phyloP scores from a whole-genome alignment of 2,329 filamentous ascomycete species.

The Periglandula ipomoeae region DNA sequence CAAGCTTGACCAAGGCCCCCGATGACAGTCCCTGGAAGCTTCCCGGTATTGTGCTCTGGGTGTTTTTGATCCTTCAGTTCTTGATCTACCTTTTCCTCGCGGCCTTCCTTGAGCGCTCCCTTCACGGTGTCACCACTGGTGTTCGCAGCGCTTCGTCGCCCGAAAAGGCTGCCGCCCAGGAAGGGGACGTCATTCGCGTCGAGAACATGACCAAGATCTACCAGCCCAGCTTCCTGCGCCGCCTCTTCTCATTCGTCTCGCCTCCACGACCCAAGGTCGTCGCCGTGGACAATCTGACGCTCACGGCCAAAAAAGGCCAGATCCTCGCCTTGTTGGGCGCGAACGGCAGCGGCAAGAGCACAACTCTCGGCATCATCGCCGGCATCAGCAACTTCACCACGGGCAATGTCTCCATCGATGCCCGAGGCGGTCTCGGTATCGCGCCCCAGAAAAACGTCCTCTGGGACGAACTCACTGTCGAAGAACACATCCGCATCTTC shows the following conservation, averaged over 20 bases:
- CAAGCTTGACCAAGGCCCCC: slow-evolving; percentile 52
- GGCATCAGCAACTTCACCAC: slow-evolving; percentile 69
- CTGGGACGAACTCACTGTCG: slow-evolving; percentile 81
- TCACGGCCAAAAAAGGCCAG: slow-evolving; percentile 68
- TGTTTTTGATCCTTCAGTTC: slow-evolving; percentile 71
- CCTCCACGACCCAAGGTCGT: slow-evolving; percentile 51
- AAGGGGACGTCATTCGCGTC: slow-evolving; percentile 53
- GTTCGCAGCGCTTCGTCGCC: slow-evolving; percentile 37
- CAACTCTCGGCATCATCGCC: slow-evolving; percentile 79
- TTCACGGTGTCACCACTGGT: slow-evolving; percentile 66
- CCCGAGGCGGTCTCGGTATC: slow-evolving; percentile 70
- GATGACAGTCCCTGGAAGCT: slow-evolving; percentile 59
- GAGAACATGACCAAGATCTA: slow-evolving; percentile 72
- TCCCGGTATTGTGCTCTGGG: slow-evolving; percentile 67
- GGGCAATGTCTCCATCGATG: slow-evolving; percentile 69
- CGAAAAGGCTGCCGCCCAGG: slow-evolving; percentile 16
- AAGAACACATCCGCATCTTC: slow-evolving; percentile 78
- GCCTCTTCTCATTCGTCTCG: slow-evolving; percentile 34
- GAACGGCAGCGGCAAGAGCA: slow-evolving; percentile 86
- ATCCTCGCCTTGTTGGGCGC: slow-evolving; percentile 82
- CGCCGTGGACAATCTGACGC: slow-evolving; percentile 67
- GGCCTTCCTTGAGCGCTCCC: slow-evolving; percentile 59
- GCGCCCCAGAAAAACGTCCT: slow-evolving; percentile 92
- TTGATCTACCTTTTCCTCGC: slow-evolving; percentile 69
- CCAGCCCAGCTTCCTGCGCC: slow-evolving; percentile 51